These are phyloP conservation scores for Herpetospermum pedunculosum DNA, from an alignment of 306 rosid species.

Conservation along the genomic window DNA sequence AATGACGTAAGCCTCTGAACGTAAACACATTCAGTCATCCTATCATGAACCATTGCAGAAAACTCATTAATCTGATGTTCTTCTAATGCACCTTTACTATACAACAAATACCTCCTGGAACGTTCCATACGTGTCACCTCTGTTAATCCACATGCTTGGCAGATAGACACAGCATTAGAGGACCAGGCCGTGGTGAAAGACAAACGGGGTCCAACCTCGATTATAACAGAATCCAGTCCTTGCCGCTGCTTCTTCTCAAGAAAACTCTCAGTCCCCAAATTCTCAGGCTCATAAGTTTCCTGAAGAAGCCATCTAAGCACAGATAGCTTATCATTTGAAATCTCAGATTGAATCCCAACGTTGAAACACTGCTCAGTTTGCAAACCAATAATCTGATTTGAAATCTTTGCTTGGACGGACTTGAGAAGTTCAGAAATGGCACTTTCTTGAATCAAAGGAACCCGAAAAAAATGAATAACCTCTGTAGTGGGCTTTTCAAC, in stretches of 20 bases:
- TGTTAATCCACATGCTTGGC: constrained; percentile 67
- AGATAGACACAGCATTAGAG: constrained; percentile 70
- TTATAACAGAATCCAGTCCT: constrained; percentile 39
- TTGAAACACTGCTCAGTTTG: constrained; percentile 75
- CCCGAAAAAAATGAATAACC: constrained; percentile 49
- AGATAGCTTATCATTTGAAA: constrained; percentile 28
- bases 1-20: constrained; percentile 48
- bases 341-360: constrained; percentile 37
- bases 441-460: constrained; percentile 52
- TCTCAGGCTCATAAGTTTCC: constrained; percentile 77
- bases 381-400: constrained; percentile 46
- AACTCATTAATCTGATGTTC: constrained; percentile 45
- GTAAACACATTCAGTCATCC: constrained; percentile 79
- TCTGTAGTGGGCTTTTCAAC: constrained; percentile 30
- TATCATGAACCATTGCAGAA: constrained; percentile 68
- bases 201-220: too few relatives aligned
- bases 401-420: constrained; percentile 50
- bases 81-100: constrained; percentile 27
- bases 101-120: constrained; percentile 69
- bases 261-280: constrained; percentile 74
- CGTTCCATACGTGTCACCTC: constrained; percentile 76
- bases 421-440: constrained; percentile 52
- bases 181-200: constrained; percentile 91
- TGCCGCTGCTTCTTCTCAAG: constrained; percentile 51
- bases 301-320: constrained; percentile 73